Evolutionary conservation across 164 flowering plant genomes (phyloP).

Genomic region (Magnolia kwangsiensis): DNA sequence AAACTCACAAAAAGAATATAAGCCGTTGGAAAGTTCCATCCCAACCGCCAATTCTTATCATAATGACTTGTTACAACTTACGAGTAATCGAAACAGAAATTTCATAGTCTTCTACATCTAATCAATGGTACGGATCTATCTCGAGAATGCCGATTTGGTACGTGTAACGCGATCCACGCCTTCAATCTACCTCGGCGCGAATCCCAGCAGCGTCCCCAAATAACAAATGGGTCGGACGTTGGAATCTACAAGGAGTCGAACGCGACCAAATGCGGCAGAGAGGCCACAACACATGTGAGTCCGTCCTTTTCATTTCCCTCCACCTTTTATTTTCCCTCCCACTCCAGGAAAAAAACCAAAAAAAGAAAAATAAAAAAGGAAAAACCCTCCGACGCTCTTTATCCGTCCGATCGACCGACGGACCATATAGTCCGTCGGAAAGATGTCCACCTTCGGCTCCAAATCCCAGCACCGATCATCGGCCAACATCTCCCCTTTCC

Average conservation of each 20-base stretch:
- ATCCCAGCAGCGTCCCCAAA: neutral
- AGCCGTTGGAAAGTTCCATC: too few species aligned
- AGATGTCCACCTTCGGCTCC: conserved; percentile 10
- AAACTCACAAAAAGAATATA: too few species aligned
- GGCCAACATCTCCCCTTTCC: conserved; percentile 50
- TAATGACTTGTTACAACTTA: too few species aligned
- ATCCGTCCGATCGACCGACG: neutral
- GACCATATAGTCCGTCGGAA: neutral
- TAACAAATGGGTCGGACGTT: neutral
- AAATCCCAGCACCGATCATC: conserved; percentile 48
- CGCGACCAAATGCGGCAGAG: neutral
- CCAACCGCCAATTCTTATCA: too few species aligned
- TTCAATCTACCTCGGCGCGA: neutral
- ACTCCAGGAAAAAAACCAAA: neutral
- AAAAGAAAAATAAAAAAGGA: neutral
- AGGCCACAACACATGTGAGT: neutral
- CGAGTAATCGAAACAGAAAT: too few species aligned
- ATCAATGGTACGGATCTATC: too few species aligned
- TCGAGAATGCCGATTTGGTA: neutral
- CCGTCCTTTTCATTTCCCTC: neutral
- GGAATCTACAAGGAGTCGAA: neutral
- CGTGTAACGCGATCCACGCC: neutral
- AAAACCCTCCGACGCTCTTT: neutral
- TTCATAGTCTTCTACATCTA: too few species aligned
- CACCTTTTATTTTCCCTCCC: neutral